These are phyloP conservation scores for Aspergillus sp. DNA, from an alignment of 2,329 filamentous ascomycete genomes.

Conservation along the genomic window DNA sequence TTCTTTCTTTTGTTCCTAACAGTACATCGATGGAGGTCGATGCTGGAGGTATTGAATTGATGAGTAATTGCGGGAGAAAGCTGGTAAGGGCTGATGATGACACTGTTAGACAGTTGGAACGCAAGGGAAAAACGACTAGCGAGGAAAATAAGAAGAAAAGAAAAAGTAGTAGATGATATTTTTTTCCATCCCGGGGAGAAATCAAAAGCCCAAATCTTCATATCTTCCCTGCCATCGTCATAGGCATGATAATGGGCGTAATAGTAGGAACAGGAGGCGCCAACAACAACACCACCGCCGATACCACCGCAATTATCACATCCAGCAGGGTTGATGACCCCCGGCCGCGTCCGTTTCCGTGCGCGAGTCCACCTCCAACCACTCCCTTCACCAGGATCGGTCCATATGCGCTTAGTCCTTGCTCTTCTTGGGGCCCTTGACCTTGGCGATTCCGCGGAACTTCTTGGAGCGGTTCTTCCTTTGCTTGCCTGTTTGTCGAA, in stretches of 20 bases:
- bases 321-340: neutral
- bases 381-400: slow-evolving; percentile 11
- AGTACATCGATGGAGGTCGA: too few species aligned
- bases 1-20: too few species aligned
- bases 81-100: too few species aligned
- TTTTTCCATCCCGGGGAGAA: slow-evolving; percentile 2
- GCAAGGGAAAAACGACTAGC: neutral
- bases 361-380: slow-evolving; percentile 7
- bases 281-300: too few species aligned
- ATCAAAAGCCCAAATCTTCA: slow-evolving; percentile 4
- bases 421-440: slow-evolving; percentile 95
- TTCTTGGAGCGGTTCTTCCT: slow-evolving; percentile 99
- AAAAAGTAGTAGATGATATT: slow-evolving; percentile 1
- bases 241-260: slow-evolving; percentile 8
- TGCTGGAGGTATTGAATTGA: too few species aligned
- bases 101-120: too few species aligned
- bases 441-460: slow-evolving; percentile 95
- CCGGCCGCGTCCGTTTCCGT: slow-evolving; percentile 5
- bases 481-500: slow-evolving; percentile 78
- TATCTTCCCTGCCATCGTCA: slow-evolving; percentile 6
- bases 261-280: neutral
- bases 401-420: slow-evolving; percentile 55
- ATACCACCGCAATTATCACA: too few species aligned
- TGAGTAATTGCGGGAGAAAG: too few species aligned
- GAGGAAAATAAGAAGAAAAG: neutral